Conservation (phyloP, 306 rosid species). For the Vigna reflexopilosa region DNA sequence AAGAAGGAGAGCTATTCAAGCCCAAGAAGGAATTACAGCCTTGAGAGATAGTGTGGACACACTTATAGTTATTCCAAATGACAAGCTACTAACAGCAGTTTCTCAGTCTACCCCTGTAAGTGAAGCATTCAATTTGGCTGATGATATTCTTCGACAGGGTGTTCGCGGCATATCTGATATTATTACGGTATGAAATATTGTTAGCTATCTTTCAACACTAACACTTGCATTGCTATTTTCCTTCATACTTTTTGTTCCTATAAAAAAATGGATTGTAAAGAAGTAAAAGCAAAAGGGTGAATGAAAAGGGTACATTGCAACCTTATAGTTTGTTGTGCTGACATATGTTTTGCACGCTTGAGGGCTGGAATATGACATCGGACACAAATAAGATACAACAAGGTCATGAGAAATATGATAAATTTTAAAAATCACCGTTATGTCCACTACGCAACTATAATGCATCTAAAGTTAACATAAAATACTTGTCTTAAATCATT, state of each 20-base stretch:
- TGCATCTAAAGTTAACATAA: neutral
- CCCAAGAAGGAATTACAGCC: slow-evolving; percentile 94
- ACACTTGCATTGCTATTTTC: slow-evolving; percentile 9
- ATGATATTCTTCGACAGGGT: slow-evolving; percentile 90
- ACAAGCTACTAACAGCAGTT: slow-evolving; percentile 89
- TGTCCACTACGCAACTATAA: neutral
- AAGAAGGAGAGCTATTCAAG: slow-evolving; percentile 88
- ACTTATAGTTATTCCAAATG: slow-evolving; percentile 86
- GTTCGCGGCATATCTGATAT: slow-evolving; percentile 93
- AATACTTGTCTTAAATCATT: neutral
- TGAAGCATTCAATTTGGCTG: slow-evolving; percentile 90
- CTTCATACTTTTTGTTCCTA: neutral
- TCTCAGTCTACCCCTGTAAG: slow-evolving; percentile 88
- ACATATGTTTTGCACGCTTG: neutral
- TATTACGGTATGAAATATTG: slow-evolving; percentile 65
- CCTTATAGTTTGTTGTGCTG: slow-evolving; percentile 3
- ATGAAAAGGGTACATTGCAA: neutral
- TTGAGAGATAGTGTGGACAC: slow-evolving; percentile 88
- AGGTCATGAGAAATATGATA: neutral
- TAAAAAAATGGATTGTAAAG: slow-evolving; percentile 10
- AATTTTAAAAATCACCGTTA: neutral
- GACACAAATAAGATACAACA: neutral
- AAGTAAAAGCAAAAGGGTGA: neutral
- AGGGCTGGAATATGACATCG: neutral
- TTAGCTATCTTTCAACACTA: slow-evolving; percentile 18